Conservation (phyloP, 441 rosid genomes). For the Monsonia emarginata region DNA sequence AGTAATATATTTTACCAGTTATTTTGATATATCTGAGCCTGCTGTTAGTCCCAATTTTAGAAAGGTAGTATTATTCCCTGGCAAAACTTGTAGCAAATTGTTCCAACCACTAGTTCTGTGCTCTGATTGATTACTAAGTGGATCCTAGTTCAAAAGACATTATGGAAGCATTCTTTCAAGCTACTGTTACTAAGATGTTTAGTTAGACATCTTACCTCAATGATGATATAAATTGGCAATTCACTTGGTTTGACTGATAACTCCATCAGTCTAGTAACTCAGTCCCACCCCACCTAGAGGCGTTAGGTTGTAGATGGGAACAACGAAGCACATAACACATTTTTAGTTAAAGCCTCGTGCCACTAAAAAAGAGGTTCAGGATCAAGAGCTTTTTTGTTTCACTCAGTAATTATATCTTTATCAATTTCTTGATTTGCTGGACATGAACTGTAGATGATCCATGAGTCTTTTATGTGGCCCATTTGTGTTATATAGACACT, state of each 20-base stretch:
- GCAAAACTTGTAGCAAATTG: neutral
- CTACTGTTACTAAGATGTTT: neutral
- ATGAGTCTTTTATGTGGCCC: neutral
- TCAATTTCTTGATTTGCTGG: no score
- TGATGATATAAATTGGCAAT: neutral
- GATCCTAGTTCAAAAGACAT: neutral
- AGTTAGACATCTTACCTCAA: neutral
- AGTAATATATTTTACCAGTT: slow-evolving; percentile 3
- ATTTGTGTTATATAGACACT: neutral
- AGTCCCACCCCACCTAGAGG: neutral
- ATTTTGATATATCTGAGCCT: neutral
- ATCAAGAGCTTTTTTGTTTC: no score
- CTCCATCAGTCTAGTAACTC: neutral
- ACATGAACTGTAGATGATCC: neutral
- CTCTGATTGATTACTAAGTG: neutral
- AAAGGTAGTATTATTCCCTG: neutral
- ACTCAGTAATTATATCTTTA: neutral
- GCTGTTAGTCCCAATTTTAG: neutral
- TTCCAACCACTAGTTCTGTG: neutral
- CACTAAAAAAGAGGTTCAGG: no score
- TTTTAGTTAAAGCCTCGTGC: no score
- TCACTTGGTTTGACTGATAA: neutral
- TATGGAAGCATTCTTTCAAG: neutral
- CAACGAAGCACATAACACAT: no score
- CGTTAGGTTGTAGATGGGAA: neutral